These are phyloP conservation scores for Kwoniella sp. DNA, from an alignment of 768 basidiomycete genomes.

Conservation along the genomic window DNA sequence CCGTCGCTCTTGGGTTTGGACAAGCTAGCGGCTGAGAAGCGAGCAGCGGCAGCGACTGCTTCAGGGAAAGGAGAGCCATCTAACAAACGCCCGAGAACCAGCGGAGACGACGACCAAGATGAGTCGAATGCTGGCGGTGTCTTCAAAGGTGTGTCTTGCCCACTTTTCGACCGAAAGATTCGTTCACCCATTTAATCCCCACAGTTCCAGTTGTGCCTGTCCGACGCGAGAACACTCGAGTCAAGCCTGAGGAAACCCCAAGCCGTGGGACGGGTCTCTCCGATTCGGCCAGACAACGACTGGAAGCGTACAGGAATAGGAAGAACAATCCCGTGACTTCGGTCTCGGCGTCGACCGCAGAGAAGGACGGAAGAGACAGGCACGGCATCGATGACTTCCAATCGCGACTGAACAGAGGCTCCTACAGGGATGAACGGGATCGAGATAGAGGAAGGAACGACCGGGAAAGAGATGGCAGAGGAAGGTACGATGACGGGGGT, in stretches of 20 bases:
- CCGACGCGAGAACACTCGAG: constrained; percentile 65
- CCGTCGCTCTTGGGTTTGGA: constrained; percentile 84
- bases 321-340: constrained; percentile 64
- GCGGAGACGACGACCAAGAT: constrained; percentile 57
- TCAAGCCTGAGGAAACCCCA: constrained; percentile 85
- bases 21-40: constrained; percentile 82
- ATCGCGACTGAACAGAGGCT: constrained; percentile 79
- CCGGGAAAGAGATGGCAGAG: constrained; percentile 17
- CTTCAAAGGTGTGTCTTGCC: constrained; percentile 74
- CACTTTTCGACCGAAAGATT: neutral
- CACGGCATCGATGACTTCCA: constrained; percentile 89
- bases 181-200: neutral
- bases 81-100: constrained; percentile 67
- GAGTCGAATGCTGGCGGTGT: constrained; percentile 61
- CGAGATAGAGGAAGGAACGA: constrained; percentile 31
- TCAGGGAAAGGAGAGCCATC: constrained; percentile 57
- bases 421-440: constrained; percentile 55
- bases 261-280: constrained; percentile 90
- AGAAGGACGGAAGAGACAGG: constrained; percentile 20
- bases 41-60: constrained; percentile 62
- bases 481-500: constrained; percentile 59
- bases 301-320: constrained; percentile 76
- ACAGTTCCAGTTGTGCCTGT: constrained; percentile 77
- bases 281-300: constrained; percentile 67
- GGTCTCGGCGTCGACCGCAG: constrained; percentile 27